phyloP scores from a whole-genome alignment of 306 rosid genomes.

The Dalbergia oliveri region DNA sequence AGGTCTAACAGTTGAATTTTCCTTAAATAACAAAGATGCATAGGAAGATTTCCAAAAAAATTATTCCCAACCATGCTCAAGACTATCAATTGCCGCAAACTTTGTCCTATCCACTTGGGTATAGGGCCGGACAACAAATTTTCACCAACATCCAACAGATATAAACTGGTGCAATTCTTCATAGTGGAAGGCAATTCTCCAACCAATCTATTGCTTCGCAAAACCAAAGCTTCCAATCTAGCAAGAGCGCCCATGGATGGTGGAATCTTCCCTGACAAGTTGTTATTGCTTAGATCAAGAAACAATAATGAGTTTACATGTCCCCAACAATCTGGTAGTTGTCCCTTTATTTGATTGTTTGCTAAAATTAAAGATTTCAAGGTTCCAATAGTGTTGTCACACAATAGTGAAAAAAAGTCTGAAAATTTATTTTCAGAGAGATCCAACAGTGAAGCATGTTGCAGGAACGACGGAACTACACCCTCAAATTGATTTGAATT shows the following conservation, averaged over 20 bases:
- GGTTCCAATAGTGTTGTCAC: not conserved
- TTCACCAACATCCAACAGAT: constrained; percentile 6
- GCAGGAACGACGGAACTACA: not conserved
- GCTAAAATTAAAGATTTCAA: not conserved
- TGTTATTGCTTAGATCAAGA: constrained; percentile 34
- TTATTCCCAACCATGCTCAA: constrained; percentile 13
- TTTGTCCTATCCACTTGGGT: constrained; percentile 41
- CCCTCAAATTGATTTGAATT: constrained; percentile 41
- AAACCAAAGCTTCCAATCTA: constrained; percentile 9
- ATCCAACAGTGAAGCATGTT: not conserved
- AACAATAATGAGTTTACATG: not conserved
- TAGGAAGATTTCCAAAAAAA: not conserved
- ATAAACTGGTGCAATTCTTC: not conserved
- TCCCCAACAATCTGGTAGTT: constrained; percentile 34
- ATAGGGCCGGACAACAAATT: not conserved
- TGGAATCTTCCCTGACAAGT: constrained; percentile 27
- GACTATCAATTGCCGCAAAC: not conserved
- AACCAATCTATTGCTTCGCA: constrained; percentile 17
- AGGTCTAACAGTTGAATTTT: constrained; percentile 1
- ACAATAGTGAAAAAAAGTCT: not conserved
- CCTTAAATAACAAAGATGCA: not conserved
- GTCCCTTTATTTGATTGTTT: constrained; percentile 28
- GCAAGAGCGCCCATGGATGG: constrained; percentile 15
- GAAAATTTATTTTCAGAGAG: constrained; percentile 32
- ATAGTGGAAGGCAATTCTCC: constrained; percentile 38